Base-by-base conservation (phyloP, 345 rosid species). In the Salix dunnii region DNA sequence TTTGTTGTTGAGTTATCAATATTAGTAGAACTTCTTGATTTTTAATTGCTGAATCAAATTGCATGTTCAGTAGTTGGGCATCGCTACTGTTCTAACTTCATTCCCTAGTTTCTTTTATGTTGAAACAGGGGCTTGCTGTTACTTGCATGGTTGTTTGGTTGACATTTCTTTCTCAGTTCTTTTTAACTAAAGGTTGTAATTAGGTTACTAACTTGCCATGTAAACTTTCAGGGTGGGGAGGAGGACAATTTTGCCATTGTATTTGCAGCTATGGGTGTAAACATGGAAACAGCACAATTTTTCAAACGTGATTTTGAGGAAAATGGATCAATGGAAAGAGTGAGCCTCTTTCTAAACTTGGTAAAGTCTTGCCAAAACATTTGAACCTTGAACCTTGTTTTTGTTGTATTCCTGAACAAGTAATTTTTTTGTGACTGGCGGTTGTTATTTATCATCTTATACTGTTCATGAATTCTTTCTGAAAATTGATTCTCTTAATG, bases 181-280 rank as follows among this genome's bases (percentile, higher is more conserved):
- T 40, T 71, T 9, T 64, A 49, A 72, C 8, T 7, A 38, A 36
- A 12, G 23, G 35, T 33, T 36, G 7, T 23, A 58, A 46, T 6
- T 33, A 53, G 21, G 18, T 46, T 58, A 33, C 78, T 73, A 51
- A 12, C 72, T 31, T 31, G 46, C 48, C 40, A 31, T 65, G n/a
- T 78, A 49, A 42, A 71, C 70, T 81, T 80, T 68, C 84, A 95
- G 99, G 97, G 84, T 82, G 88, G 68, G 18, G 97, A 87, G 78
- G 98, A 95, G 77, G 98, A 93, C 86, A 95, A 93, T 80, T 95
- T 95, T 84, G 99, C 99, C 31, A 95, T 93, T 81, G 98, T 95
- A 31, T 95, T 95, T 78, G 99, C 99, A 48, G 99, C 99, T 67
- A 93, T 95, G 99, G 97, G 99, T 78, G 99, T 95, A 72, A 95